Base-by-base conservation (phyloP, 768 basidiomycete genomes). In the Nevesoporus exiguus region DNA sequence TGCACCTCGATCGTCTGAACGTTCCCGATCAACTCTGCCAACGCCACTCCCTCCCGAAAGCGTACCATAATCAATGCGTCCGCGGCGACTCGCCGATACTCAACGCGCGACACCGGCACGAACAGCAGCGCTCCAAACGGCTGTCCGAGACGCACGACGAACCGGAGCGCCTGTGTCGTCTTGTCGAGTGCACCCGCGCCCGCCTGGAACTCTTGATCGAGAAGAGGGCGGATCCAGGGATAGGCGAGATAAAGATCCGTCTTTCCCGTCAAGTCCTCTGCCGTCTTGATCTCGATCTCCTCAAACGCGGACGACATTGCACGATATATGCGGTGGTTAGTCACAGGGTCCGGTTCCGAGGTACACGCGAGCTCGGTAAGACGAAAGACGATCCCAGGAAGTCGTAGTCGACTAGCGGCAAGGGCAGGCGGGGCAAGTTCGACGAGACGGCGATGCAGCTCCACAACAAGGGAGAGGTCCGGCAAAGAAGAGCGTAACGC, bases 151-250 rank as follows among this genome's bases (percentile, higher is more conserved):
- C 50, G 55, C 21, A 22, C 55, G 6, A 52, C 21, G 14, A 56
- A 30, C 21, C 46, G 44, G 2, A 56, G 40, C 13, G 49, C 55
- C 9, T 36, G 50, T 3, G 37, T 47, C 21, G 50, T 24, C 31
- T 21, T 33, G 46, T 52, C 55, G 1, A 56, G 25, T 24, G 5
- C 33, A 2, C 25, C 24, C 2, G 22, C 27, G 17, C 48, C 39
- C 4, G 33, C 15, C 27, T 17, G 4, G 21, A 42, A 52, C 25
- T 56, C 55, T 22, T 52, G 55, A 29, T 52, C 51, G n/a, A 52
- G 40, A 22, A 41, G 40, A 9, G 40, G 40, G 21, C 40, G 40
- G 40, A 41, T 41, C 40, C 40, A 41, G 21, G 40, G 40, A 41
- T 41, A 22, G 9, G 24, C 21, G 21, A 41, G 40, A 19, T 10